Evolutionary conservation across 768 basidiomycete species (phyloP).

Genomic region (Tricholoma sp.): DNA sequence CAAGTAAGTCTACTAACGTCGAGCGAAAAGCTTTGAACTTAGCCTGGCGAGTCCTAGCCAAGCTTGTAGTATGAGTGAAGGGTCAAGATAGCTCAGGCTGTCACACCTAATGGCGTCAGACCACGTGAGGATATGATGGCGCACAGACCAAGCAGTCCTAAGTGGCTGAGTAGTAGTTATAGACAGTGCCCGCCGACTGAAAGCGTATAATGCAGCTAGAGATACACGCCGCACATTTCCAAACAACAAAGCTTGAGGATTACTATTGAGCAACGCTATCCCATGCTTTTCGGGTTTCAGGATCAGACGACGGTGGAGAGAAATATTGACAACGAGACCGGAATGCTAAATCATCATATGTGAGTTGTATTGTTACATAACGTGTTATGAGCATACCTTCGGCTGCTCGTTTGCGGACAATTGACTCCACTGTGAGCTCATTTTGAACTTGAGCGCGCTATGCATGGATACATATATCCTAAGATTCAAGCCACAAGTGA

Average conservation of each 20-base stretch:
- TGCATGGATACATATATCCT: constrained; percentile 6
- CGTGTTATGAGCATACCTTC: constrained; percentile 49
- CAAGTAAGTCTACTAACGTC: background rate
- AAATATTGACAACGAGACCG: constrained; percentile 77
- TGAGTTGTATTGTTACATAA: too few species aligned
- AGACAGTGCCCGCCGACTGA: background rate
- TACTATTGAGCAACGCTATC: constrained; percentile 24
- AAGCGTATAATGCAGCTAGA: background rate
- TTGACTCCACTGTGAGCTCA: constrained; percentile 67
- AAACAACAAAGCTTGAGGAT: background rate
- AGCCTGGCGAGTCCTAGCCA: too few species aligned
- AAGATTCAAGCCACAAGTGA: background rate
- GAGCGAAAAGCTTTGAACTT: too few species aligned
- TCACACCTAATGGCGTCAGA: background rate
- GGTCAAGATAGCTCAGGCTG: too few species aligned
- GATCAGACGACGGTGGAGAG: constrained; percentile 55
- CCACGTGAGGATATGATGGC: background rate
- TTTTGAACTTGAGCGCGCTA: constrained; percentile 74
- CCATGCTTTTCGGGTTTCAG: constrained; percentile 55
- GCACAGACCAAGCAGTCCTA: background rate
- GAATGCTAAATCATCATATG: constrained; percentile 47
- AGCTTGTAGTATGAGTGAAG: too few species aligned
- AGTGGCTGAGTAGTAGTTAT: background rate
- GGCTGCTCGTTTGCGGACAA: constrained; percentile 63
- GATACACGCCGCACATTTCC: background rate